Evolutionary conservation across 805 yeast genomes (phyloP), one percentile per base, ranked within the genome.

Genomic region (Babjeviella inositovora): DNA sequence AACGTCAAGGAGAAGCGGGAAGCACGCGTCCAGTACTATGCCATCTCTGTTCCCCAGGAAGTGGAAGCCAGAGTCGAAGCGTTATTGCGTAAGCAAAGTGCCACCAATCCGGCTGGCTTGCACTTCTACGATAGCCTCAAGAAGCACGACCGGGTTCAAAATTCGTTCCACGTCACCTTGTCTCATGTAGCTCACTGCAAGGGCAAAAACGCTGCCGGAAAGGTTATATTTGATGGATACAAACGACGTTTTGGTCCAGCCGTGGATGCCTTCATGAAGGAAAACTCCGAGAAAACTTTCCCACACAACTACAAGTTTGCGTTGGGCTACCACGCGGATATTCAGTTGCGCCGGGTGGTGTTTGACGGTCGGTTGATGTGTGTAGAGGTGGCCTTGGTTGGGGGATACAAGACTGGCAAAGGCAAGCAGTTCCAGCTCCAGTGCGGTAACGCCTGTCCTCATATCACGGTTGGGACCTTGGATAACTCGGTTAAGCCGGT

Each of bases 391-490:
- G 50, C 3, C 20, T 19, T 3, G 26, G 25, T n/a, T 29, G 13
- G 15, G 31, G 6, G 22, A 39, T 20, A 17, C 30, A 15, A 22
- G 17, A 23, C 16, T 26, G 23, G 7, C 24, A 33, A 15, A 24
- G 14, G 9, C n/a, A 27, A 19, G 26, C 30, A 7, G 15, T 43
- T 4, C 34, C 37, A n/a, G 24, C 45, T 5, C 21, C 30, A 2
- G 4, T 43, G 57, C 6, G 53, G 56, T 0, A 65, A 69, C 27
- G 41, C 47, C 24, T 41, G 44, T 28, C 55, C 75, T 0, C 96
- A 85, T 40, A 62, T 84, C 20, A 85, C 96, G 0, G 38, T 81
- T 8, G 93, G 85, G 0, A 64, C 80, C 0, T 37, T 49, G 2
- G 34, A 50, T 2, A 50, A 51, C 1, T 45, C 45, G 0, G 51